A percentile compares a stretch with the other conserved stretches of the same genome.
Evolutionary conservation across 2,329 filamentous ascomycete genomes (phyloP).

Genomic region (Apiospora pterosperma): DNA sequence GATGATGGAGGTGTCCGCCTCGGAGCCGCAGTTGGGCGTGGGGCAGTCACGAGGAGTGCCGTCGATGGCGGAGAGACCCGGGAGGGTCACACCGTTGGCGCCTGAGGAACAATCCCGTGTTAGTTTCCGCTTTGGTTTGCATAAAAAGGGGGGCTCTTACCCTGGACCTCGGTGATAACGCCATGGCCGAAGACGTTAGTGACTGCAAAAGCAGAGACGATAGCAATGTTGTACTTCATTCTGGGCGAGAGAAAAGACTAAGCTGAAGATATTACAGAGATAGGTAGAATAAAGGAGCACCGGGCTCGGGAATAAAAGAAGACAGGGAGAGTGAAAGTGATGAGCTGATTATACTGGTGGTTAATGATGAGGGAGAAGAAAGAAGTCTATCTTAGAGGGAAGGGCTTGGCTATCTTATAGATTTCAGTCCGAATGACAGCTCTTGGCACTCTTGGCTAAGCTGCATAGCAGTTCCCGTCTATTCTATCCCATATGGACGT

Average conservation of each 20-base stretch:
- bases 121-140: background rate
- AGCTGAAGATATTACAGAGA: background rate
- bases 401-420: slow-evolving; percentile 1
- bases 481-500: background rate
- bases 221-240: slow-evolving; percentile 10
- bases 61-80: slow-evolving; percentile 43
- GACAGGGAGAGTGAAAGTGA: background rate
- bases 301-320: background rate
- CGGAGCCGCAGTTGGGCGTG: slow-evolving; percentile 54
- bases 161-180: slow-evolving; percentile 13
- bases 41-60: slow-evolving; percentile 64
- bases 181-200: slow-evolving; percentile 13
- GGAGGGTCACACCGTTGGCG: slow-evolving; percentile 15
- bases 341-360: background rate
- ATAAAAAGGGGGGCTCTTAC: background rate
- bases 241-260: slow-evolving; percentile 1
- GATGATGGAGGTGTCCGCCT: slow-evolving; percentile 67
- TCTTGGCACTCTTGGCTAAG: background rate
- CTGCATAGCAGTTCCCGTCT: background rate
- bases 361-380: background rate
- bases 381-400: background rate
- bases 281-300: background rate
- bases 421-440: background rate
- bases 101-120: background rate
- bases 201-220: slow-evolving; percentile 13